A percentile compares a stretch with the other conserved stretches of the same genome.
Evolutionary conservation across 1,284 basidiomycete species (phyloP).

Genomic region (Meira miltonrushii): DNA sequence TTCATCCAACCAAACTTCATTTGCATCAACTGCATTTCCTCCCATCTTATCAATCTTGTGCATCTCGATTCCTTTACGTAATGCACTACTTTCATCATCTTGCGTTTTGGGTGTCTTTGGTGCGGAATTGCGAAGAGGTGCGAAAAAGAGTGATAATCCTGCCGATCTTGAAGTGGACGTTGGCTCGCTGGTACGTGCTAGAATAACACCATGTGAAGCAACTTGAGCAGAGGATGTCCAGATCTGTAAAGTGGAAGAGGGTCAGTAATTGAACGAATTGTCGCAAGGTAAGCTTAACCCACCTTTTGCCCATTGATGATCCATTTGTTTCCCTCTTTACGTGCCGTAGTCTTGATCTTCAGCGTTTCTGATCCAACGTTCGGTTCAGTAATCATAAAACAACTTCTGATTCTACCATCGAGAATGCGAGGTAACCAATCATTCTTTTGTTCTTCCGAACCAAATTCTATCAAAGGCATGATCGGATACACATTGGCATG

Average conservation of each 20-base stretch:
- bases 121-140: conserved; percentile 18
- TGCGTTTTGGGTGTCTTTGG: conserved; percentile 20
- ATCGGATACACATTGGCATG: conserved; percentile 40
- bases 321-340: conserved; percentile 29
- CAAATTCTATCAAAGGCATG: conserved; percentile 38
- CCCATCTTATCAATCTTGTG: conserved; percentile 53
- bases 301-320: conserved; percentile 46
- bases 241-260: no score
- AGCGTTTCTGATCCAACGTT: conserved; percentile 50
- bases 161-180: conserved; percentile 38
- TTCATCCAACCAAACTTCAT: conserved; percentile 51
- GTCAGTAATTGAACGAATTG: no score
- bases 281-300: not conserved
- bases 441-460: conserved; percentile 29
- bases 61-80: conserved; percentile 40
- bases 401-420: conserved; percentile 49
- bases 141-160: conserved; percentile 36
- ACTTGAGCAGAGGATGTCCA: conserved; percentile 49
- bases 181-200: conserved; percentile 50
- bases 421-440: conserved; percentile 52
- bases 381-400: conserved; percentile 54
- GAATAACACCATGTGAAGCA: conserved; percentile 47
- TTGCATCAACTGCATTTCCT: conserved; percentile 53
- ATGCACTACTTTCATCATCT: conserved; percentile 11
- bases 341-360: conserved; percentile 46